Base-by-base conservation (phyloP, 805 yeast species). In the Lipomyces orientalis region DNA sequence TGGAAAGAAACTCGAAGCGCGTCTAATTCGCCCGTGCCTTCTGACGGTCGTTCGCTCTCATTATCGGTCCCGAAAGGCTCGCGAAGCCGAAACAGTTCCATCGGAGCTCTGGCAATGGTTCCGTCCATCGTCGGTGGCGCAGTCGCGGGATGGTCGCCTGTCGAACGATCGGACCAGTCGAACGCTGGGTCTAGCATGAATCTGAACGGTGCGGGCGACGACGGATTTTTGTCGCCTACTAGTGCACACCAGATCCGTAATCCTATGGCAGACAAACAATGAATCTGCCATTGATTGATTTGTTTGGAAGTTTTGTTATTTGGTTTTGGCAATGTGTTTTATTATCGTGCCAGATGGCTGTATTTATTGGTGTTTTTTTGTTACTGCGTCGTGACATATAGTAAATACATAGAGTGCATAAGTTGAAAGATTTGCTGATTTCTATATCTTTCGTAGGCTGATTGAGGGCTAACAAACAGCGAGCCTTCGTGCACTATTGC, bases 71-170 rank as follows among this genome's bases (percentile, higher is more conserved):
- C 34, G n/a, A 12, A n/a, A 6, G 14, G 12, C n/a, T 25, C 31
- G 51, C 60, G 70, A 34, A 60, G 57, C 22, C 58, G 73, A 4
- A 73, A 72, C 19, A 68, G 75, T 54, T 77, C 81, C 35, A 75
- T 83, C 25, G 79, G 82, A 29, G 84, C 85, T 1, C 73, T 83
- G 64, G 80, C 85, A 0, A 82, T 85, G 84, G 86, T 85, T 4
- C 88, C 88, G 0, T 81, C 85, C 19, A 79, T 84, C 63, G 86
- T 85, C 10, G 86, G 87, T 35, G 88, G 88, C 49, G 87, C 88
- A 4, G 82, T 85, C 56, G 87, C 86, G 16, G 88, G 88, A 5
- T 82, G 85, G 85, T 77, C 80, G 8, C 76, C 78, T 0, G 54
- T 62, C 37, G 71, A 68, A 46, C 29, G 62, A 25, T 62, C 64